Conservation (phyloP, 2,329 filamentous ascomycete species). For the Diaporthe citrichinensis region DNA sequence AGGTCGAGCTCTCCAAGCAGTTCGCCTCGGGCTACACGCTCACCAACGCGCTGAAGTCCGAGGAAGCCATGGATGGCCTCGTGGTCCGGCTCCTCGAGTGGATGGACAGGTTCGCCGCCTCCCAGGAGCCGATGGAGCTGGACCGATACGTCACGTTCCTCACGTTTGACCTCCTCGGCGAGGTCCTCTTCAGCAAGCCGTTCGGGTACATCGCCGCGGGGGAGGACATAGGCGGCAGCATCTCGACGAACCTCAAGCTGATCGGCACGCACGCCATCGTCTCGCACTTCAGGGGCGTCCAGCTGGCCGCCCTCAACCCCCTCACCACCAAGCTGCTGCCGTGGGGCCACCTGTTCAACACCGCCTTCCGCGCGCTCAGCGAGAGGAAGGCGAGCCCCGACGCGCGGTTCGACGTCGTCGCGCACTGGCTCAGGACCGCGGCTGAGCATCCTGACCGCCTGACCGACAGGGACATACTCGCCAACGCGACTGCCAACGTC, state of each 20-base stretch:
- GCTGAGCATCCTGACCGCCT: slow-evolving; percentile 43
- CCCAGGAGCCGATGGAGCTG: slow-evolving; percentile 41
- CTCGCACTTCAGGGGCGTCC: slow-evolving; percentile 47
- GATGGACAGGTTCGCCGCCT: slow-evolving; percentile 43
- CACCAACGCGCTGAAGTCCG: slow-evolving; percentile 48
- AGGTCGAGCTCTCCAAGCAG: slow-evolving; percentile 52
- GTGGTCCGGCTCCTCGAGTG: slow-evolving; percentile 42
- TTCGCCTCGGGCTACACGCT: slow-evolving; percentile 50
- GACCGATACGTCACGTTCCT: slow-evolving; percentile 46
- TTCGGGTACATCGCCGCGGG: slow-evolving; percentile 51
- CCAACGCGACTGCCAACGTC: slow-evolving; percentile 42
- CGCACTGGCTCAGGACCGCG: slow-evolving; percentile 47
- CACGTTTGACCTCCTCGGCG: slow-evolving; percentile 52
- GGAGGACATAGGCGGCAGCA: slow-evolving; percentile 50
- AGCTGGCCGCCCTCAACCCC: slow-evolving; percentile 48
- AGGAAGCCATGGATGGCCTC: slow-evolving; percentile 40
- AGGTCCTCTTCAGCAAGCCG: slow-evolving; percentile 49
- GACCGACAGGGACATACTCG: slow-evolving; percentile 44
- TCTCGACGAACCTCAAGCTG: slow-evolving; percentile 45
- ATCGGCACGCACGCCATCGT: slow-evolving; percentile 44
- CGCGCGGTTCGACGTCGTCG: slow-evolving; percentile 46
- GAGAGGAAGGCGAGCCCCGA: slow-evolving; percentile 46
- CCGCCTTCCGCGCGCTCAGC: slow-evolving; percentile 44
- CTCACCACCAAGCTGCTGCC: slow-evolving; percentile 48
- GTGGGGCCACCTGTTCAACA: slow-evolving; percentile 49